Evolutionary conservation across 805 yeast genomes (phyloP), one percentile per base, ranked within the genome.

Genomic region (Candida rishiriensis): DNA sequence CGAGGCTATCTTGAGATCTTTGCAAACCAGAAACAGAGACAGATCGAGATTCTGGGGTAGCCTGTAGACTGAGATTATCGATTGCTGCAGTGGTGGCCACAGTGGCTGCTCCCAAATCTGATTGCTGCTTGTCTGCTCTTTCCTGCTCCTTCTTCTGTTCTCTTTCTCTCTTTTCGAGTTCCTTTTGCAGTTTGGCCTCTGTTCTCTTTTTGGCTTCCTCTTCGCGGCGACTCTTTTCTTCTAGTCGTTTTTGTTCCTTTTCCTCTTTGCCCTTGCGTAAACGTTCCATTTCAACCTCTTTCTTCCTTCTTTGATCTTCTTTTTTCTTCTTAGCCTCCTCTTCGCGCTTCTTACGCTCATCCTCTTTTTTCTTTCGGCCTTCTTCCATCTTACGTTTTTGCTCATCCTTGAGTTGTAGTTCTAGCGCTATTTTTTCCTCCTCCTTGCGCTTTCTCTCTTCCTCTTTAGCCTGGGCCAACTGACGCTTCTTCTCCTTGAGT

Each of bases 401-500:
- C 59, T 72, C 69, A 44, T 63, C 72, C 55, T 71, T 57, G 57
- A 62, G 54, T 44, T 63, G 51, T 50, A 69, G 52, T 61, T 71
- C 69, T 18, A 71, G 70, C 49, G 77, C 77, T 44, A 73, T 73
- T 44, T 65, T 67, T 44, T 78, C 81, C 41, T 73, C 80, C 52
- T 79, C 84, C 48, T 75, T 78, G 53, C 67, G 72, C 44, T 68
- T 70, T 39, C 71, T 68, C 53, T 79, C 86, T 50, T 79, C 85
- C 55, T 81, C 87, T 48, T 76, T 79, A 0, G 83, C 83, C 21
- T 70, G 63, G 53, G 82, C 86, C 42, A 74, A 79, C 32, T 73
- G 67, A 33, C 80, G 71, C 56, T 82, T 83, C 71, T 81, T 83
- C 56, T 84, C 89, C 54, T 78, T 81, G 36, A 80, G 79, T 62